A percentile compares a stretch with the other conserved stretches of the same genome.
Evolutionary conservation across 176 grass and related monocot genomes (phyloP).

Genomic region (Phragmites australis): DNA sequence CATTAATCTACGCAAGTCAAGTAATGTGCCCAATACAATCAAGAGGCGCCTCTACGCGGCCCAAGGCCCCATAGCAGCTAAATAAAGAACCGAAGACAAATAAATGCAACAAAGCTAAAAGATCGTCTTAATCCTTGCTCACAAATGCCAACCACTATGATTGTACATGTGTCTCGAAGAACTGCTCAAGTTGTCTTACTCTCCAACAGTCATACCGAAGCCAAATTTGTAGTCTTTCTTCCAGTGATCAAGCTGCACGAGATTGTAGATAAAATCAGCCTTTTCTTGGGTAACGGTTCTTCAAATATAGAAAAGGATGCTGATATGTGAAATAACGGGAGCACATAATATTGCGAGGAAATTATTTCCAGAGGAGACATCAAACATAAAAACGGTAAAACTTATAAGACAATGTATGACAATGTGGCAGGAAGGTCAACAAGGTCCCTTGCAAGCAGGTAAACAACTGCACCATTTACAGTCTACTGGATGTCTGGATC

Average conservation of each 20-base stretch:
- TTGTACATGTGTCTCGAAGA: constrained; percentile 17
- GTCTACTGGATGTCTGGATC: background rate
- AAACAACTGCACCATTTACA: background rate
- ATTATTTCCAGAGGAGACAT: background rate
- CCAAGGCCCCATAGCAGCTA: background rate
- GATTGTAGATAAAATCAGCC: constrained; percentile 16
- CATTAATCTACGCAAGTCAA: constrained; percentile 19
- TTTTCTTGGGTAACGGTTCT: background rate
- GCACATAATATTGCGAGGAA: background rate
- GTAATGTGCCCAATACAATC: constrained; percentile 2
- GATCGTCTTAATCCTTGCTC: constrained; percentile 14
- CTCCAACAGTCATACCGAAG: constrained; percentile 62
- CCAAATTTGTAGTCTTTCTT: constrained; percentile 88
- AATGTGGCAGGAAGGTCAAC: background rate
- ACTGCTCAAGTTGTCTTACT: constrained; percentile 29
- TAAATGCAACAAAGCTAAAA: constrained; percentile 5
- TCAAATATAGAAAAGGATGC: background rate
- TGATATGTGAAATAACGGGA: background rate
- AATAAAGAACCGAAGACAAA: constrained; percentile 30
- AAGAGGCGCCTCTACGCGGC: background rate
- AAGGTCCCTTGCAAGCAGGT: background rate
- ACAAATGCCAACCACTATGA: constrained; percentile 42
- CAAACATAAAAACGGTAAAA: background rate
- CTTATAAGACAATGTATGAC: background rate
- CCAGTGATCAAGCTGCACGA: constrained; percentile 79